phyloP scores from a whole-genome alignment of 129 eudicot species.

The Arctium minus region DNA sequence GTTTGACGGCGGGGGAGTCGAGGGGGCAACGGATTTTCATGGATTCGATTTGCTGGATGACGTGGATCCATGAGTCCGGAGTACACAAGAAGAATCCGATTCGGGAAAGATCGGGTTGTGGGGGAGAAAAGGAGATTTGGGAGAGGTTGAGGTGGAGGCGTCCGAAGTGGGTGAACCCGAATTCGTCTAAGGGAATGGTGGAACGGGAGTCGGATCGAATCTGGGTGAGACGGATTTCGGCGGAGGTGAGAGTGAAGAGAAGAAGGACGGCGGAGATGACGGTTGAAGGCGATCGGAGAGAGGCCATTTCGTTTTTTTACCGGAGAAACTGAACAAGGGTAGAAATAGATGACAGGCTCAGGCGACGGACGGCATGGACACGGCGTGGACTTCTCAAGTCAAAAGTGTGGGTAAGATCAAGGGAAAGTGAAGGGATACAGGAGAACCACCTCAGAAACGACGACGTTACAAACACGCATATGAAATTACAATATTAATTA shows the following conservation, averaged over 20 bases:
- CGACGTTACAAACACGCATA: background rate
- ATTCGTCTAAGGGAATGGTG: conserved; percentile 47
- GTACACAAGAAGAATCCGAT: conserved; percentile 46
- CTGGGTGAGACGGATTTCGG: conserved; percentile 39
- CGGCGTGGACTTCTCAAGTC: conserved; percentile 9
- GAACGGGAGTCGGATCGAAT: conserved; percentile 45
- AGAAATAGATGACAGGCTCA: background rate
- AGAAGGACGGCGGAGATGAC: background rate
- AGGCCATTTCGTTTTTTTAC: conserved; percentile 9
- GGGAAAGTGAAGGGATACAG: background rate
- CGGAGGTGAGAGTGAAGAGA: conserved; percentile 21
- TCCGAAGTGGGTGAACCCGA: conserved; percentile 56
- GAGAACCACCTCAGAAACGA: background rate
- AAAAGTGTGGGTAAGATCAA: background rate
- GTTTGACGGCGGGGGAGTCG: conserved; percentile 35
- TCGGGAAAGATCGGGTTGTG: conserved; percentile 36
- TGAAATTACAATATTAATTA: background rate
- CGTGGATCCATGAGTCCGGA: conserved; percentile 43
- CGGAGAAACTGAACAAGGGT: background rate
- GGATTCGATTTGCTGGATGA: conserved; percentile 36
- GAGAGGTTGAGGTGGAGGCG: conserved; percentile 45
- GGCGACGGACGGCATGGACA: conserved; percentile 18
- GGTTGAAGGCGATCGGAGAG: background rate
- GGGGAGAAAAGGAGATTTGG: conserved; percentile 27
- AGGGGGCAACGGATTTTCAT: conserved; percentile 39